These are phyloP conservation scores for Quercus cerris DNA, from an alignment of 306 rosid genomes.

Conservation along the genomic window DNA sequence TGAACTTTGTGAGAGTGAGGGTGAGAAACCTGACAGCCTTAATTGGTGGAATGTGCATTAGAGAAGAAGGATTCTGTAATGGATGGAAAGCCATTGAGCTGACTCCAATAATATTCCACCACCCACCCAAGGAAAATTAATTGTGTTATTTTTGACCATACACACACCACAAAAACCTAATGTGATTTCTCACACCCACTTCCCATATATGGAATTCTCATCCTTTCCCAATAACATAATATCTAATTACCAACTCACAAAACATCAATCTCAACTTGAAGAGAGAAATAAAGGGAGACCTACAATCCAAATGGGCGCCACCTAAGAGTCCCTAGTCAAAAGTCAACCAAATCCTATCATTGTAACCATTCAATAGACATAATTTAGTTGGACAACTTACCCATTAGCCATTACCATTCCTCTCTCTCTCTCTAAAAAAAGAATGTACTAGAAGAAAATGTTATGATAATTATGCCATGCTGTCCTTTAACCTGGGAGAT, in stretches of 20 bases:
- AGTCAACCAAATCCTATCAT: conserved; percentile 35
- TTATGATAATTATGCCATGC: conserved; percentile 6
- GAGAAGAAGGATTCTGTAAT: conserved; percentile 16
- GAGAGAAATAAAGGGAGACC: background rate
- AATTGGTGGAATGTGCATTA: conserved; percentile 42
- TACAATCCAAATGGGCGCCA: conserved; percentile 21
- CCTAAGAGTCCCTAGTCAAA: conserved; percentile 40
- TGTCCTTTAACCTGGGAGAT: conserved; percentile 7
- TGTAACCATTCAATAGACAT: conserved; percentile 31
- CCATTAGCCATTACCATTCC: conserved; percentile 34
- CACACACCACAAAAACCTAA: conserved; percentile 44
- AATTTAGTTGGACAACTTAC: conserved; percentile 34
- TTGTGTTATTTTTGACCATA: conserved; percentile 49
- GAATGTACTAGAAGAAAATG: conserved; percentile 31
- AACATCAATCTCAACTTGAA: conserved; percentile 20
- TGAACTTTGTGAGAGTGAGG: background rate
- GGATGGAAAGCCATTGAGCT: conserved; percentile 47
- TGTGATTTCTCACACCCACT: conserved; percentile 35
- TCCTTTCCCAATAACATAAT: conserved; percentile 51
- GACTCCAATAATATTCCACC: conserved; percentile 60
- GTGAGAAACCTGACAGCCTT: conserved; percentile 6
- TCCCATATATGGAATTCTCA: conserved; percentile 43
- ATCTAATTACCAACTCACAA: conserved; percentile 35
- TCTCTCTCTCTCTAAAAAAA: conserved; percentile 35
- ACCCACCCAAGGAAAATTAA: conserved; percentile 29